Conservation (phyloP, 1,284 basidiomycete species). For the Sanghuangporus weigelae region DNA sequence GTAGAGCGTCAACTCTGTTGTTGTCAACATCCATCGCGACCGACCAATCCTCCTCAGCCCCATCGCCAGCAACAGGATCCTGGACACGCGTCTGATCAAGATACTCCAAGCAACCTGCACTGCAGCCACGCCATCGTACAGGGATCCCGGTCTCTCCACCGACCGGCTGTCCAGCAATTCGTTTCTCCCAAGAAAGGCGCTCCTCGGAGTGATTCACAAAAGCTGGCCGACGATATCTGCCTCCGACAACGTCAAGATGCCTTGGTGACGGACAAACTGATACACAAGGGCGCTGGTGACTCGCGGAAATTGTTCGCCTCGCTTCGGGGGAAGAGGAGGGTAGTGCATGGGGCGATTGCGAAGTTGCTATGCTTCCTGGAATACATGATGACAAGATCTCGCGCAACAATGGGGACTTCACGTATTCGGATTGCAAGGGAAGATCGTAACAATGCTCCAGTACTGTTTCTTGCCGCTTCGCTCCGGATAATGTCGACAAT, state of each 20-base stretch:
- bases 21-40: constrained; percentile 1
- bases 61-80: constrained; percentile 1
- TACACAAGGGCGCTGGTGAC: constrained; percentile 18
- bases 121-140: constrained; percentile 67
- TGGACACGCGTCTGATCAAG: constrained; percentile 30
- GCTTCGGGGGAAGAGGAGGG: constrained; percentile 1
- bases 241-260: constrained; percentile 30
- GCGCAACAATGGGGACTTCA: constrained; percentile 4
- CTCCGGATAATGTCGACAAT: background rate
- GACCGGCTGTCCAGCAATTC: constrained; percentile 46
- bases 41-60: constrained; percentile 16
- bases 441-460: constrained; percentile 13
- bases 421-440: constrained; percentile 6
- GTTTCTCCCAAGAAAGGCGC: constrained; percentile 58
- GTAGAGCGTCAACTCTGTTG: background rate
- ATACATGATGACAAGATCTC: constrained; percentile 9
- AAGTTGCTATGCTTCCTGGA: constrained; percentile 13
- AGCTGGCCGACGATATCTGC: constrained; percentile 26
- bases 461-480: background rate
- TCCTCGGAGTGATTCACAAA: constrained; percentile 59
- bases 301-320: background rate
- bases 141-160: constrained; percentile 46
- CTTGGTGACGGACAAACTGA: constrained; percentile 49
- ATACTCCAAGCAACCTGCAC: constrained; percentile 54
- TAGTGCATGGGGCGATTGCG: background rate